Base-by-base conservation (phyloP, 2,329 filamentous ascomycete species). In the Sporothrix euskadiensis region DNA sequence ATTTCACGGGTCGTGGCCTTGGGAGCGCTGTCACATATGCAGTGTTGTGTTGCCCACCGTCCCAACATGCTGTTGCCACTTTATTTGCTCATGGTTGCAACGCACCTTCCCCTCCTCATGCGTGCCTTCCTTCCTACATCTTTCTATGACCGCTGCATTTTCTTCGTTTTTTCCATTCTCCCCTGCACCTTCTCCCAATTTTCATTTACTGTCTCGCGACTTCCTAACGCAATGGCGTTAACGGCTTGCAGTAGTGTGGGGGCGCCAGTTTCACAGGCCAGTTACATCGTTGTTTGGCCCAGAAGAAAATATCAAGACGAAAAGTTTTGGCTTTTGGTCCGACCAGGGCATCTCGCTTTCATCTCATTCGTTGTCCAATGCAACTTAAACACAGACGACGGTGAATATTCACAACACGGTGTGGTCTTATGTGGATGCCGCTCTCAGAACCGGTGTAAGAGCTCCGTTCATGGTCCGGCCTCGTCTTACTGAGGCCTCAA, bases 201-300 rank as follows among this genome's bases (percentile, higher is more conserved):
- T 44, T 44, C 22, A 30, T 19, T 66, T 68, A 22, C 9, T 47
- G 10, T 32, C 26, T 54, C 47, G 44, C 30, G 19, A n/a, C 26
- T 39, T 69, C 47, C 65, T 54, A 69, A 52, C 44, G 44, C 65
- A 35, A 32, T 39, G 30, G 19, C 30, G 32, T 54, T 54, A 69
- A 52, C 30, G 47, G 47, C 26, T 52, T 52, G 44, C 65, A 68
- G 65, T 68, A 52, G 65, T 68, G 65, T 68, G 65, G 66, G 65
- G 66, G 66, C 30, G 26, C 39, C 61, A 30, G 12, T 63, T 47
- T 26, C 35, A 22, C 16, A 19, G 19, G 16, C 57, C 63, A 68
- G 41, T 49, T 41, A 32, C 14, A 68, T 32, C 22, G 30, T n/a
- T 14, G 4, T 30, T 1, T 41, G 35, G 35, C 35, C 59, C 59